phyloP scores from a whole-genome alignment of 202 grass and related monocot species.

The Zizania palustris region DNA sequence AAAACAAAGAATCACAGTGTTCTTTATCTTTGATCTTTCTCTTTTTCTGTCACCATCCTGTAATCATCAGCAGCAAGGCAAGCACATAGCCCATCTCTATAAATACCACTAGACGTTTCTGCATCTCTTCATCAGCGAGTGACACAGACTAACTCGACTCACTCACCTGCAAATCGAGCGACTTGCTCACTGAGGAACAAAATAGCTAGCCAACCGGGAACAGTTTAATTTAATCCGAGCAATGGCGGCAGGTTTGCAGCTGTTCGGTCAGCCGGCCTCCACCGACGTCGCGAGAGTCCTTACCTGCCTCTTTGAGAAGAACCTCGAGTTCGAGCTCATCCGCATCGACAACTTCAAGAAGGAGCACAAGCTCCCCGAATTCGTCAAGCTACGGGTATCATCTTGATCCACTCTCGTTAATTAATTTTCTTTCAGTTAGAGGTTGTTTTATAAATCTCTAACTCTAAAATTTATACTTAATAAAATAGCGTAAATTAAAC shows the following conservation, averaged over 20 bases:
- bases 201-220: not conserved
- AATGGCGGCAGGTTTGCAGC: slow-evolving; percentile 67
- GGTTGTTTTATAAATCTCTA: too few relatives aligned
- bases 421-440: not conserved
- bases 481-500: too few relatives aligned
- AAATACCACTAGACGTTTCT: slow-evolving; percentile 38
- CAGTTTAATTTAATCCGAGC: not conserved
- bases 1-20: slow-evolving; percentile 55
- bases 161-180: slow-evolving; percentile 2
- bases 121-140: slow-evolving; percentile 22
- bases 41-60: slow-evolving; percentile 44
- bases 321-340: slow-evolving; percentile 80
- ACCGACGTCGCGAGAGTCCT: slow-evolving; percentile 79
- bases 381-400: slow-evolving; percentile 65
- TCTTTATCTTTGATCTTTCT: slow-evolving; percentile 67
- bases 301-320: slow-evolving; percentile 86
- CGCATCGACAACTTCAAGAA: slow-evolving; percentile 76
- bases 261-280: slow-evolving; percentile 86
- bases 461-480: too few relatives aligned
- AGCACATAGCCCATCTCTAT: slow-evolving; percentile 51
- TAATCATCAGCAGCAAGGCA: slow-evolving; percentile 61
- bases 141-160: not conserved
- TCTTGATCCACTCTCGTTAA: not conserved
- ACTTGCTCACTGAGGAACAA: slow-evolving; percentile 8
- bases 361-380: slow-evolving; percentile 70